phyloP scores from a whole-genome alignment of 2,329 filamentous ascomycete species.

The Stemphylium beticola region DNA sequence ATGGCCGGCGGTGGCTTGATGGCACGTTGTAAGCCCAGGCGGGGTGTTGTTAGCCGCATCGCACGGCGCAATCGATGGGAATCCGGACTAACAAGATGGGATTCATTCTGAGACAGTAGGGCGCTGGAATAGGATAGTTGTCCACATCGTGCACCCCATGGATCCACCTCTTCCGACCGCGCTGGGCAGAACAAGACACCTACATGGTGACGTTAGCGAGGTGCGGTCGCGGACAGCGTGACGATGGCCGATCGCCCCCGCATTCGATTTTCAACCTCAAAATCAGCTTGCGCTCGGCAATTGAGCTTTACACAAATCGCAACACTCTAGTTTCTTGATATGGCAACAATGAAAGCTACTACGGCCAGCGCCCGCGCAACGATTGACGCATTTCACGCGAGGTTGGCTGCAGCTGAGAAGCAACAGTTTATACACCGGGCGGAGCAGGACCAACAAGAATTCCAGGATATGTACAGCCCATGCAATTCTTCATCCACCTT shows the following conservation, averaged over 20 bases:
- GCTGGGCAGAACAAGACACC: background rate
- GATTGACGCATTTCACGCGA: constrained; percentile 8
- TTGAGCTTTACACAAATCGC: background rate
- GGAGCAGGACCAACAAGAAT: constrained; percentile 9
- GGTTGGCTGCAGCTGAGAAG: constrained; percentile 8
- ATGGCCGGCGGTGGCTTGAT: background rate
- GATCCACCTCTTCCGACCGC: background rate
- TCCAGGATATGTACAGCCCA: constrained; percentile 14
- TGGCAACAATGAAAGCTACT: constrained; percentile 3
- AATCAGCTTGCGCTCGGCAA: background rate
- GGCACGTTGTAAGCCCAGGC: no score
- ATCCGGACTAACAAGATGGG: no score
- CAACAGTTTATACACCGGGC: background rate
- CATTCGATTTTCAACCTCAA: constrained; percentile 1
- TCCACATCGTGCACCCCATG: no score
- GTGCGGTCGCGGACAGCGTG: background rate
- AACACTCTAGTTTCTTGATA: constrained; percentile 1
- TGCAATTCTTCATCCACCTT: constrained; percentile 9
- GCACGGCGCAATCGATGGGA: no score
- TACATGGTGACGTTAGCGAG: background rate
- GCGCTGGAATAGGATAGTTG: no score
- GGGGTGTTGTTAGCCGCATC: no score
- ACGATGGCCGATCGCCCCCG: constrained; percentile 1
- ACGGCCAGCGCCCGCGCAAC: constrained; percentile 9
- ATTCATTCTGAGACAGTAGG: no score